phyloP scores from a whole-genome alignment of 768 basidiomycete genomes.

The Tylopilus sp. region DNA sequence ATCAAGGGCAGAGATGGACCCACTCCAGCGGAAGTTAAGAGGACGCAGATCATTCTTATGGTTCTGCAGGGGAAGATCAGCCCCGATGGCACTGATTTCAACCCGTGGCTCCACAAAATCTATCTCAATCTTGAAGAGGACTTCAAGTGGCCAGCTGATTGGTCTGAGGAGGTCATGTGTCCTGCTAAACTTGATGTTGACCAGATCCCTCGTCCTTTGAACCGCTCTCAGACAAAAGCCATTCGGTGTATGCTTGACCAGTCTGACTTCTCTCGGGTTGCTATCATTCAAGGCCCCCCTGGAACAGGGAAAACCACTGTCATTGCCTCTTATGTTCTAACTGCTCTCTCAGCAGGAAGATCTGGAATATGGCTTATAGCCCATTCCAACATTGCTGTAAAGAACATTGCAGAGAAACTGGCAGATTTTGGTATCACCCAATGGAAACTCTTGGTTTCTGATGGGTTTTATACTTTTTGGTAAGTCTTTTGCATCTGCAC shows the following conservation, averaged over 20 bases:
- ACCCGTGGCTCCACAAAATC: constrained; percentile 38
- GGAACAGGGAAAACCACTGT: constrained; percentile 76
- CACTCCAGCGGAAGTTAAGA: constrained; percentile 55
- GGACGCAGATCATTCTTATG: constrained; percentile 27
- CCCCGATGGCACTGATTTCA: constrained; percentile 27
- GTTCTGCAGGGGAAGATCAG: constrained; percentile 33
- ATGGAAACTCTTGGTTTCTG: constrained; percentile 72
- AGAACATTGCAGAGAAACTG: constrained; percentile 85
- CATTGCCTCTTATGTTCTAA: constrained; percentile 58
- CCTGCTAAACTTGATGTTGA: constrained; percentile 14
- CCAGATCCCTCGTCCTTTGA: constrained; percentile 31
- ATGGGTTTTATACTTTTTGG: constrained; percentile 66
- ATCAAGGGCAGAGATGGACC: constrained; percentile 54
- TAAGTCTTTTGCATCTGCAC: constrained; percentile 29
- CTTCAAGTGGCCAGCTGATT: constrained; percentile 38
- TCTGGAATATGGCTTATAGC: constrained; percentile 76
- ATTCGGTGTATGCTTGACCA: constrained; percentile 37
- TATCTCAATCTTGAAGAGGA: constrained; percentile 28
- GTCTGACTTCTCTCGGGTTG: constrained; percentile 33
- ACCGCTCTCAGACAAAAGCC: constrained; percentile 38
- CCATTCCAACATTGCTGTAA: constrained; percentile 85
- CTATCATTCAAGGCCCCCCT: constrained; percentile 49
- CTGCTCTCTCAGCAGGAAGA: constrained; percentile 37
- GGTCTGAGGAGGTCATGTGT: constrained; percentile 17
- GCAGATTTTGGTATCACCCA: constrained; percentile 45